Conservation (phyloP, 331 rosid species). For the Quercus phellos region DNA sequence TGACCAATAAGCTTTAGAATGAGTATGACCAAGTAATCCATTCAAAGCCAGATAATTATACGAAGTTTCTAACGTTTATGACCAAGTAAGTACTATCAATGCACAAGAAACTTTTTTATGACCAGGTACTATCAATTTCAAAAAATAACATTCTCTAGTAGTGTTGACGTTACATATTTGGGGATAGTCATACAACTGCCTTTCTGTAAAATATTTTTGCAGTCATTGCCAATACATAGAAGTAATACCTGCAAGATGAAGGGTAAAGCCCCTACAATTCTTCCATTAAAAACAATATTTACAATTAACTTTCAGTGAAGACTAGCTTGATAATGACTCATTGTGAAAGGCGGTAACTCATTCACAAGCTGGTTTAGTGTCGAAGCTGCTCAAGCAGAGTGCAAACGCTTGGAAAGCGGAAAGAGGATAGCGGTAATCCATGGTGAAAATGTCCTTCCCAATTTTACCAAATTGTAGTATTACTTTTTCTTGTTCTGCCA, state of each 20-base stretch:
- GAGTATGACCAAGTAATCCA: not conserved
- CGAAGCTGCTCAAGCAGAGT: constrained; percentile 85
- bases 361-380: constrained; percentile 92
- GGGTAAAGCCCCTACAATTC: constrained; percentile 27
- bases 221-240: constrained; percentile 10
- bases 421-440: constrained; percentile 92
- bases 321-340: constrained; percentile 12
- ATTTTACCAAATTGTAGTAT: constrained; percentile 83
- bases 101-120: no score
- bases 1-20: constrained; percentile 27
- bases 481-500: constrained; percentile 64
- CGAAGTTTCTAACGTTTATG: no score
- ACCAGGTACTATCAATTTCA: not conserved
- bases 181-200: constrained; percentile 22
- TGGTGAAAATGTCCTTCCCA: constrained; percentile 83
- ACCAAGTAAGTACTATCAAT: no score
- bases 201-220: constrained; percentile 21
- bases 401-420: constrained; percentile 95
- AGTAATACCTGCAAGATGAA: constrained; percentile 23
- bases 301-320: constrained; percentile 33
- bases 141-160: not conserved
- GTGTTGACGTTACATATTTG: not conserved
- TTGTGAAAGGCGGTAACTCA: constrained; percentile 28
- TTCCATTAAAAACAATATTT: constrained; percentile 30
- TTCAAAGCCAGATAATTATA: no score